Evolutionary conservation across 257 asterid genomes (phyloP), one percentile per base, ranked within the genome.

Genomic region (Sherardia arvensis): DNA sequence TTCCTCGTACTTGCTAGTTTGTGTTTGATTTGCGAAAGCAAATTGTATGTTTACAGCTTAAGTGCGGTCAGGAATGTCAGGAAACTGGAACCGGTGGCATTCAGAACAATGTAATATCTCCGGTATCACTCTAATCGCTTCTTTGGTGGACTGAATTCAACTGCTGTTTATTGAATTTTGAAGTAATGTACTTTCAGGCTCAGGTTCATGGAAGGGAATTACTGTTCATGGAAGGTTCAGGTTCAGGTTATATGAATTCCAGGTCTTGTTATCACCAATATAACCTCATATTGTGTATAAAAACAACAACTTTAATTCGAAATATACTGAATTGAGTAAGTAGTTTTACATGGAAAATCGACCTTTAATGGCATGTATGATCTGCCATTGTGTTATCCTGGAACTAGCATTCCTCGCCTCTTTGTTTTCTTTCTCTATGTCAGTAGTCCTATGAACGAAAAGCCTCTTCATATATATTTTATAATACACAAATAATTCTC

Each of bases 61-160:
- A 79, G 64, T 81, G 68, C 40, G 76, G 86, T 45, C n/a, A n/a
- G n/a, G n/a, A 91, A 76, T 95, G 97, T 25, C 97, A 86, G 74
- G 88, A 91, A 78, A 91, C 98, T 58, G 98, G 97, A 32, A 88
- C 97, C 5, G 86, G 98, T 73, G 98, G 98, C 32, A 90, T 91
- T 45, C 81, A 96, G 33, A 88, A 88, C 74, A 91, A 88, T 90
- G 98, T 91, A 43, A 21, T 69, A 30, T 53, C 47, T 8, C 43
- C 43, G n/a, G n/a, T n/a, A n/a, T n/a, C n/a, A n/a, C 43, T 6
- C 1, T 34, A 34, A 9, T 34, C 9, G 7, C 9, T 7, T 34
- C 43, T 7, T 8, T 38, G 15, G 10, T 38, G 17, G 10, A 28
- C 10, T 29, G 1, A 14, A 54, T 0, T 18, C 34, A 55, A 26